Percentiles rank a stretch among this genome's conserved stretches.
Evolutionary conservation across 208 protist species (phyloP).

Genomic region (Phytomonas serpens): DNA sequence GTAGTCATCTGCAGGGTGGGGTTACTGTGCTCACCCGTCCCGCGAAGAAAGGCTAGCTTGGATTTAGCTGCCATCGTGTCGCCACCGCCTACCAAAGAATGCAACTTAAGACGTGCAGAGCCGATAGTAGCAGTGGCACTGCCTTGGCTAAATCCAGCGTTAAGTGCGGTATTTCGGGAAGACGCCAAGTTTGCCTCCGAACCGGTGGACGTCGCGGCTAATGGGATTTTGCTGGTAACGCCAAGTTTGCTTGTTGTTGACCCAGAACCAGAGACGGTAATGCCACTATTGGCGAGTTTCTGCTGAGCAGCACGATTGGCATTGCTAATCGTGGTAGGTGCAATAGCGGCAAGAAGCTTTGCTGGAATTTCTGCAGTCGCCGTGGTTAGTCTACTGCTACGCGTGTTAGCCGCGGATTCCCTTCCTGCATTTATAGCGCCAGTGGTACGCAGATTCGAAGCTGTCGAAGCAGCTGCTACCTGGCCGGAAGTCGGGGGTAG

Average conservation of each 20-base stretch:
- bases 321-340: background rate
- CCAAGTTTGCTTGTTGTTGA: background rate
- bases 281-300: background rate
- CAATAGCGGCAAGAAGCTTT: background rate
- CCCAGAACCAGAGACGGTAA: background rate
- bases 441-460: background rate
- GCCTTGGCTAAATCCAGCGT: background rate
- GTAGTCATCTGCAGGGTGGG: background rate
- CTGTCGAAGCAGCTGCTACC: background rate
- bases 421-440: background rate
- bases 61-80: background rate
- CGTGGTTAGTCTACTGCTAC: background rate
- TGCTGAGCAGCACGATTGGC: constrained; percentile 1
- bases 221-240: background rate
- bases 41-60: background rate
- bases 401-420: background rate
- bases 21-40: background rate
- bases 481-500: background rate
- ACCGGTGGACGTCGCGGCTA: background rate
- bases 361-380: background rate
- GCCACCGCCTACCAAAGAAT: background rate
- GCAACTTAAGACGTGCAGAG: background rate
- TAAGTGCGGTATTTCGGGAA: background rate
- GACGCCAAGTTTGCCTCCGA: background rate
- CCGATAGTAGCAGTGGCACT: background rate